Percentiles rank a stretch among this genome's conserved stretches.
These are phyloP conservation scores for Aureobasidium sp. DNA, from an alignment of 2,329 filamentous ascomycete species.

Conservation along the genomic window DNA sequence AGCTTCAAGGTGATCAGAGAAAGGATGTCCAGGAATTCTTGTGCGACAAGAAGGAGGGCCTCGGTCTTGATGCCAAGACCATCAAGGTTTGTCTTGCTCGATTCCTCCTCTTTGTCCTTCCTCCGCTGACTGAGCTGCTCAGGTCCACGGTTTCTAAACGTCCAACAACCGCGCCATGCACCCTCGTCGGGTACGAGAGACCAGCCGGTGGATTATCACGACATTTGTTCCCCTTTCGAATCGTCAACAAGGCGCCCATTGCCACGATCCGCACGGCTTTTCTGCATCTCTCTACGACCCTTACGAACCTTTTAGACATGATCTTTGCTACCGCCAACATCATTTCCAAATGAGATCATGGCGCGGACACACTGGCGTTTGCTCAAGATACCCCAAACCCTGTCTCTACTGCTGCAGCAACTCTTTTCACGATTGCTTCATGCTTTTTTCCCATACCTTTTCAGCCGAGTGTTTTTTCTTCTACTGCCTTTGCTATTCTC, in stretches of 20 bases:
- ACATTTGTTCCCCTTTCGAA: conserved; percentile 7
- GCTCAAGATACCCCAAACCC: conserved; percentile 5
- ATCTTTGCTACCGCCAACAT: not conserved
- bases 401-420: conserved; percentile 10
- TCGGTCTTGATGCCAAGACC: conserved; percentile 90
- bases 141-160: conserved; percentile 57
- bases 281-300: conserved; percentile 14
- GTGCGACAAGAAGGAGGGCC: conserved; percentile 86
- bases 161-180: conserved; percentile 28
- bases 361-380: not conserved
- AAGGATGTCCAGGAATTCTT: conserved; percentile 98
- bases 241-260: conserved; percentile 10
- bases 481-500: conserved; percentile 1
- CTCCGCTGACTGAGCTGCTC: not conserved
- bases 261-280: conserved; percentile 11
- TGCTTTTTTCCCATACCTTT: not conserved
- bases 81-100: conserved; percentile 61
- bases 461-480: not conserved
- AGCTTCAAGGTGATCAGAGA: conserved; percentile 98
- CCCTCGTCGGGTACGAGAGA: conserved; percentile 16
- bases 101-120: not conserved
- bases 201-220: conserved; percentile 13
- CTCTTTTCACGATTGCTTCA: not conserved
- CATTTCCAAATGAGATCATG: not conserved
- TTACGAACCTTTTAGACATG: conserved; percentile 6